A percentile compares a stretch with the other conserved stretches of the same genome.
phyloP scores from a whole-genome alignment of 306 rosid species.

The Fragaria vesca region DNA sequence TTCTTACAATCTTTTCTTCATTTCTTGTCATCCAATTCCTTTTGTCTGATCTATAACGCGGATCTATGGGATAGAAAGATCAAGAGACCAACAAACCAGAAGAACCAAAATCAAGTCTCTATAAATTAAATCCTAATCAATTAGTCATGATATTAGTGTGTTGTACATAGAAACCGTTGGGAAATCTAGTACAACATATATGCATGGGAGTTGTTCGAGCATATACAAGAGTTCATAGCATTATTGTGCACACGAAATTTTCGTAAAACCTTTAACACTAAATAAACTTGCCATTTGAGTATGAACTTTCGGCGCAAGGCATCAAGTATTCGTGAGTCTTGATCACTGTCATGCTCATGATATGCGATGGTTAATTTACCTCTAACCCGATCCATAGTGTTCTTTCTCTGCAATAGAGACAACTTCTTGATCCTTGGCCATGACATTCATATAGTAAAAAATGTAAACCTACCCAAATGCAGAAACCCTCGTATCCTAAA shows the following conservation, averaged over 20 bases:
- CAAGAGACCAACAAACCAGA: too few relatives aligned
- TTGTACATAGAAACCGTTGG: not conserved
- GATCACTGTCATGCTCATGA: too few relatives aligned
- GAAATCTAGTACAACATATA: not conserved
- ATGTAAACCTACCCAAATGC: not conserved
- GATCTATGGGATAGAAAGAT: too few relatives aligned
- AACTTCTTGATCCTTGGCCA: not conserved
- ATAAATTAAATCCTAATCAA: too few relatives aligned
- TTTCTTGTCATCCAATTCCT: too few relatives aligned
- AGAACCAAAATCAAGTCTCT: too few relatives aligned
- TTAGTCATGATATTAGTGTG: not conserved
- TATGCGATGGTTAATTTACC: not conserved
- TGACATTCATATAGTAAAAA: not conserved
- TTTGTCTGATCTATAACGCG: too few relatives aligned
- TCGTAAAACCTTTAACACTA: not conserved
- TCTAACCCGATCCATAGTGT: not conserved
- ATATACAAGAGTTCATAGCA: too few relatives aligned
- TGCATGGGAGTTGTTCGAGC: too few relatives aligned
- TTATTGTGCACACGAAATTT: too few relatives aligned
- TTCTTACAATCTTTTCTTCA: too few relatives aligned
- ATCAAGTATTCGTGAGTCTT: not conserved
- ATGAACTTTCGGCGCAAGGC: not conserved
- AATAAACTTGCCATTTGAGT: not conserved
- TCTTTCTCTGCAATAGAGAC: not conserved
- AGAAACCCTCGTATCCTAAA: not conserved